phyloP scores from a whole-genome alignment of 2,329 filamentous ascomycete species.

The Thelonectria blattea region DNA sequence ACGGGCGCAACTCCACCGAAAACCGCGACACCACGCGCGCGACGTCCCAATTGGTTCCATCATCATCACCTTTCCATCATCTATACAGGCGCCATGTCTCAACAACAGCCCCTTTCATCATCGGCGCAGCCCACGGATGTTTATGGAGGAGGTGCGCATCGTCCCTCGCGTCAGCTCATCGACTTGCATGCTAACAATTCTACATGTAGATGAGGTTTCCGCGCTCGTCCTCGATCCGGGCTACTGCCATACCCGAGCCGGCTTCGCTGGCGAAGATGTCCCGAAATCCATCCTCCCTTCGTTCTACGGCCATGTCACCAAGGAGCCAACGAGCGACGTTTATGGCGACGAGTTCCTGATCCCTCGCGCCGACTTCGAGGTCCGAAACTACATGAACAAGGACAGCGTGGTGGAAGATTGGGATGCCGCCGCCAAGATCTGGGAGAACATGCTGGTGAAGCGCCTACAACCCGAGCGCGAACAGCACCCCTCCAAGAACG shows the following conservation, averaged over 20 bases:
- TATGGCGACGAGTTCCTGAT: conserved; percentile 93
- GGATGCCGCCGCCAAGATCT: conserved; percentile 87
- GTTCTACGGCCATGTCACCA: conserved; percentile 74
- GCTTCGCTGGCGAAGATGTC: conserved; percentile 96
- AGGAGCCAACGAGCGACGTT: conserved; percentile 59
- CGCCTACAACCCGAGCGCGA: conserved; percentile 80
- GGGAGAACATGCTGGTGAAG: conserved; percentile 91
- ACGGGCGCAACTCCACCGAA: conserved; percentile 38
- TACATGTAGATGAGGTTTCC: conserved; percentile 83
- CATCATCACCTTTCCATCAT: conserved; percentile 20
- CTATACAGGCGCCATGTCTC: conserved; percentile 52
- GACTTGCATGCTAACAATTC: conserved; percentile 28
- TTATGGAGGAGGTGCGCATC: conserved; percentile 64
- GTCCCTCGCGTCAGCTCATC: conserved; percentile 26
- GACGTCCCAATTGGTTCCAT: conserved; percentile 36
- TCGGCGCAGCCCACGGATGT: conserved; percentile 66
- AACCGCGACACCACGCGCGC: conserved; percentile 34
- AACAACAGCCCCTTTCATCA: conserved; percentile 62
- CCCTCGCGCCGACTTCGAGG: conserved; percentile 76
- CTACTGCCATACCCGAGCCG: conserved; percentile 88
- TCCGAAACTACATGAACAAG: conserved; percentile 88
- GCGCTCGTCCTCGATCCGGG: conserved; percentile 96
- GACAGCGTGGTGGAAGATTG: conserved; percentile 95
- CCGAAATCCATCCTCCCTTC: conserved; percentile 93
- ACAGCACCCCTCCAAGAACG: conserved; percentile 74